Conservation (phyloP, 306 rosid genomes). For the Ochetophila trinervis region DNA sequence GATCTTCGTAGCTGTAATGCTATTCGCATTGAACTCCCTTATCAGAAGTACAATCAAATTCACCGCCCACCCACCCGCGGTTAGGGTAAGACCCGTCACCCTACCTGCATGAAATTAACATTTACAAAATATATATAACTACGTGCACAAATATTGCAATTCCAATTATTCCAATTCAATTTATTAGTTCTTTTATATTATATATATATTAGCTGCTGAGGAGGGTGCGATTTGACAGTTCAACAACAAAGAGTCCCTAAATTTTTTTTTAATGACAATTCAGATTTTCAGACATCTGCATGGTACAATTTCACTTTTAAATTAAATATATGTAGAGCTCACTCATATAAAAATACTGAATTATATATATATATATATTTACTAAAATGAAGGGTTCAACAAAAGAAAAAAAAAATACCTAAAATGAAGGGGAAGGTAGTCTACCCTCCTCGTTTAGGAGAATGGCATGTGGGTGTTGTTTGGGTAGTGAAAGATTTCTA, state of each 20-base stretch:
- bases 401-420: slow-evolving; percentile 12
- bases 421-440: slow-evolving; percentile 42
- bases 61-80: slow-evolving; percentile 29
- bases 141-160: neutral
- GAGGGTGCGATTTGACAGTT: no score
- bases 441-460: slow-evolving; percentile 40
- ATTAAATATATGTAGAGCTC: no score
- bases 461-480: no score
- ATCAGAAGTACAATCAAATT: slow-evolving; percentile 41
- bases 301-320: no score
- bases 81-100: slow-evolving; percentile 28
- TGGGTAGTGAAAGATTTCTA: no score
- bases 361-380: neutral
- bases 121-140: neutral
- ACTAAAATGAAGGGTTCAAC: slow-evolving; percentile 36
- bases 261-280: no score
- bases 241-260: no score
- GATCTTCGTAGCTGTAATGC: slow-evolving; percentile 40
- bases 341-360: no score
- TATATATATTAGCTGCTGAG: neutral
- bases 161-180: neutral
- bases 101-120: slow-evolving; percentile 25
- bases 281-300: no score
- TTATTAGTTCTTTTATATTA: neutral
- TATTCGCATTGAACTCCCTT: slow-evolving; percentile 28